Evolutionary conservation across 1,284 basidiomycete species (phyloP), one percentile per base, ranked within the genome.

Genomic region (Boletellus deceptivus): DNA sequence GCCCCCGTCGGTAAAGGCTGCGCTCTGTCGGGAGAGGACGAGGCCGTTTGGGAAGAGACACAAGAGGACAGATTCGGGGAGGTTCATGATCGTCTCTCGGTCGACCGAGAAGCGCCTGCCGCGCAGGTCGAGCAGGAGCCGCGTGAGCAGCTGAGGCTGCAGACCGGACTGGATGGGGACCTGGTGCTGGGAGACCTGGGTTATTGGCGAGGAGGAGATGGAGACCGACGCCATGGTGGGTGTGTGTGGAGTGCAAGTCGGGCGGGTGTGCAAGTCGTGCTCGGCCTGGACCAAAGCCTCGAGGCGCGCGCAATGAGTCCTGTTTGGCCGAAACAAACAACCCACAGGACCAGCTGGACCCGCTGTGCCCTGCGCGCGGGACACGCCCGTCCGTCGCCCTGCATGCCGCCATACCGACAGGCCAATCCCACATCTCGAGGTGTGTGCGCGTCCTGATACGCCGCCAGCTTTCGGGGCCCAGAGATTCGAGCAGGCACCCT

Each of bases 1-100:
- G 34, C 83, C 86, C 22, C 78, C 83, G 59, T 90, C 89, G 24
- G 84, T 82, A 53, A 86, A 72, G 18, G 83, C 80, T 16, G 86
- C 82, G 52, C 86, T 87, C 63, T 95, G 93, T 55, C 93, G 81
- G 63, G 89, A 92, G 51, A 99, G 80, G 43, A 98, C 92, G 57
- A 99, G 84, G 10, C 97, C 96, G 65, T 99, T 98, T 13, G 96
- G 96, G 68, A 99, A 99, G 50, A 99, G 79, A 70, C 96, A 98
- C 43, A 99, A 78, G 52, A 99, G 76, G 42, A 99, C 93, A 24
- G 91, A 94, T 80, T 99, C 96, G 8, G 96, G 96, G 29, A 99
- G 77, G 69, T 96, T 94, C 94, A 99, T 98, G 69, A 99, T 89
- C 29, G 91, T 94, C 73, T 98, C 96, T 60, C 97, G 82, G 74